These are phyloP conservation scores for Danielozyma ontarioensis DNA, from an alignment of 805 yeast species.

Conservation along the genomic window DNA sequence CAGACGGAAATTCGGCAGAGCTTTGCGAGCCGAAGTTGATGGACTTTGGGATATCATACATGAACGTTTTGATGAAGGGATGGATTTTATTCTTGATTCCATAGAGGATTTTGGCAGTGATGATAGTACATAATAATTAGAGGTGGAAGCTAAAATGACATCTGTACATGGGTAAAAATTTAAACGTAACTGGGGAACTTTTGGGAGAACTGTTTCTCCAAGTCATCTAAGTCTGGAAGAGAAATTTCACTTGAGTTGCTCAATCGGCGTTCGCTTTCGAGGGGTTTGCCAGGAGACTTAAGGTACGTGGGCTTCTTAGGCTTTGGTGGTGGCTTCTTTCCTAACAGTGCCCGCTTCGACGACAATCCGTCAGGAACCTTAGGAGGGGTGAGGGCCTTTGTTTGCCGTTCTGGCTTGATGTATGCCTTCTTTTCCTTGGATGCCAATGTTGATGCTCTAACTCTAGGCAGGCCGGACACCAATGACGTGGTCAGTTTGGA, in stretches of 20 bases:
- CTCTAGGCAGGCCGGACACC: neutral
- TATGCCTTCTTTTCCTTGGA: constrained; percentile 1
- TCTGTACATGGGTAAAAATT: constrained; percentile 17
- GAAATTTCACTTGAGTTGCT: constrained; percentile 39
- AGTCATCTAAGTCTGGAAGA: constrained; percentile 51
- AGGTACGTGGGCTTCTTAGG: constrained; percentile 61
- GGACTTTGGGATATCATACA: constrained; percentile 72
- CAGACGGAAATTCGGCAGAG: constrained; percentile 88
- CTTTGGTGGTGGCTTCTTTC: constrained; percentile 51
- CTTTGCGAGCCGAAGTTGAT: constrained; percentile 65
- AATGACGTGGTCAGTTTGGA: no score
- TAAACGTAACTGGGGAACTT: constrained; percentile 59
- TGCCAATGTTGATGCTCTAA: no score
- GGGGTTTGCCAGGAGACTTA: constrained; percentile 24
- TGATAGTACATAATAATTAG: constrained; percentile 8
- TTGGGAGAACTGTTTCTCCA: constrained; percentile 52
- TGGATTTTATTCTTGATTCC: constrained; percentile 77
- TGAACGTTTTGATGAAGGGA: constrained; percentile 80
- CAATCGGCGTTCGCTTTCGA: constrained; percentile 14
- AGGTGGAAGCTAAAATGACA: neutral
- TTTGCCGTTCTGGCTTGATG: neutral
- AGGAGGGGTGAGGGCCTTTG: constrained; percentile 23
- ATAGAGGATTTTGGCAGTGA: constrained; percentile 48
- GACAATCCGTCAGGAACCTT: constrained; percentile 29
- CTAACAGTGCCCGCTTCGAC: constrained; percentile 7